phyloP scores from a whole-genome alignment of 139 green algal genomes.

The Chlamydomonas sp. region DNA sequence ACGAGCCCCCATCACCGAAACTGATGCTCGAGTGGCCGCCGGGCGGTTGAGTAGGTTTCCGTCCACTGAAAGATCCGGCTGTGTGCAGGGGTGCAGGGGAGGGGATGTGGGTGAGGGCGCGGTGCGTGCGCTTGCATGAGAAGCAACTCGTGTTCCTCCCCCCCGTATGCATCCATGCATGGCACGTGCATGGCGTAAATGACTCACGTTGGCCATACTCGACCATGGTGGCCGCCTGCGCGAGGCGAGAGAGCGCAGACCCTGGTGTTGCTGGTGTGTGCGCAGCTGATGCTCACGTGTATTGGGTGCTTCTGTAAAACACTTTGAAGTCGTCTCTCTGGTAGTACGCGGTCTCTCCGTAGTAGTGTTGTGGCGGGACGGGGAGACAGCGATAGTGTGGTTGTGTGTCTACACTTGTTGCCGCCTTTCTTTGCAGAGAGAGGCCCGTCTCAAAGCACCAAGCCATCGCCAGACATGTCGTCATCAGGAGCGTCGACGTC shows the following conservation, averaged over 20 bases:
- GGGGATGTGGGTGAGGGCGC: neutral
- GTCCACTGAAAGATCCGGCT: constrained; percentile 6
- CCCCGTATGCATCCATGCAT: too few species aligned
- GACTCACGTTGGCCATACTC: too few species aligned
- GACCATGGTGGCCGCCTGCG: too few species aligned
- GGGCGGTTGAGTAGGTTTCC: constrained; percentile 3
- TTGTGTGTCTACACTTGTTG: neutral
- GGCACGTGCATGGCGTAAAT: neutral
- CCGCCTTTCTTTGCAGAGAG: neutral
- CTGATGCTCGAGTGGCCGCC: neutral
- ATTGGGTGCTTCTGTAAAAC: too few species aligned
- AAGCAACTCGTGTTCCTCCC: neutral
- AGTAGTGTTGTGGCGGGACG: too few species aligned
- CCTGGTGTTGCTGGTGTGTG: too few species aligned
- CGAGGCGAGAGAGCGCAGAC: too few species aligned
- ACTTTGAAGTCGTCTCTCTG: too few species aligned
- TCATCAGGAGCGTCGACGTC: neutral
- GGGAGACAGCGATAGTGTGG: neutral
- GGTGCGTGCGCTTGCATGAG: neutral
- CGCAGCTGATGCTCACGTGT: too few species aligned
- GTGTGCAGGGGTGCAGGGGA: neutral
- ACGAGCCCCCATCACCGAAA: neutral
- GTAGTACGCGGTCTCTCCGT: too few species aligned
- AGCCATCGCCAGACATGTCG: neutral
- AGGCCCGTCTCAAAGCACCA: neutral